Evolutionary conservation across 2,329 filamentous ascomycete species (phyloP).

Genomic region (Clathrospora elynae): DNA sequence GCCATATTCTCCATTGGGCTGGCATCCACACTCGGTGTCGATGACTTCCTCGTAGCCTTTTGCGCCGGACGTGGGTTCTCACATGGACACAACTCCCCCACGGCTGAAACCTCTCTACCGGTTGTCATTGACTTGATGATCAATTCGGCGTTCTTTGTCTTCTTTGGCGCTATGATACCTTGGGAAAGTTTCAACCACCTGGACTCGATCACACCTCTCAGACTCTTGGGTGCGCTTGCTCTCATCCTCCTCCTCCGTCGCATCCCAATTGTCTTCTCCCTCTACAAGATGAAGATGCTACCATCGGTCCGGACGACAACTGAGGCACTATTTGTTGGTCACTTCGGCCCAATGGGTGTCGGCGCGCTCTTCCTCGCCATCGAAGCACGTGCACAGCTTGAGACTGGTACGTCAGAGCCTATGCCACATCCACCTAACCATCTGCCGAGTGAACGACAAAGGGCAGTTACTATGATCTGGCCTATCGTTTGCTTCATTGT

Average conservation of each 20-base stretch:
- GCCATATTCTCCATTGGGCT: slow-evolving; percentile 59
- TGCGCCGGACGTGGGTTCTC: slow-evolving; percentile 61
- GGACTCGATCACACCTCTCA: slow-evolving; percentile 48
- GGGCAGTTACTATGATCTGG: slow-evolving; percentile 57
- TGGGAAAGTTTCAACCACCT: slow-evolving; percentile 52
- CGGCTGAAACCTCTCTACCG: slow-evolving; percentile 53
- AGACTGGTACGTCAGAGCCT: slow-evolving; percentile 55
- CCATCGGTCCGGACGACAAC: slow-evolving; percentile 56
- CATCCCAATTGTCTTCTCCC: slow-evolving; percentile 57
- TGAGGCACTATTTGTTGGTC: slow-evolving; percentile 61
- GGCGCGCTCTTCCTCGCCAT: slow-evolving; percentile 63
- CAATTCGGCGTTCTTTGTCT: slow-evolving; percentile 62
- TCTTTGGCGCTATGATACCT: slow-evolving; percentile 61
- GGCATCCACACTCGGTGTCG: slow-evolving; percentile 57
- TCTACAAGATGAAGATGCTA: slow-evolving; percentile 52
- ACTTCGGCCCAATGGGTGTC: slow-evolving; percentile 64
- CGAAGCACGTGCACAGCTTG: slow-evolving; percentile 59
- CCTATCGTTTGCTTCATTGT: slow-evolving; percentile 62
- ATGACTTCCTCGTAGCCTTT: slow-evolving; percentile 63
- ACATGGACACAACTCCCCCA: slow-evolving; percentile 59
- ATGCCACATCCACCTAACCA: slow-evolving; percentile 51
- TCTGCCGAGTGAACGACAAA: slow-evolving; percentile 39
- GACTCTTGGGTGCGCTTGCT: slow-evolving; percentile 53
- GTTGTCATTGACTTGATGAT: slow-evolving; percentile 61
- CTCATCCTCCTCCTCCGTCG: slow-evolving; percentile 60